Evolutionary conservation across 1,284 basidiomycete genomes (phyloP), one percentile per base, ranked within the genome.

Genomic region (Apiotrichum montevideense): DNA sequence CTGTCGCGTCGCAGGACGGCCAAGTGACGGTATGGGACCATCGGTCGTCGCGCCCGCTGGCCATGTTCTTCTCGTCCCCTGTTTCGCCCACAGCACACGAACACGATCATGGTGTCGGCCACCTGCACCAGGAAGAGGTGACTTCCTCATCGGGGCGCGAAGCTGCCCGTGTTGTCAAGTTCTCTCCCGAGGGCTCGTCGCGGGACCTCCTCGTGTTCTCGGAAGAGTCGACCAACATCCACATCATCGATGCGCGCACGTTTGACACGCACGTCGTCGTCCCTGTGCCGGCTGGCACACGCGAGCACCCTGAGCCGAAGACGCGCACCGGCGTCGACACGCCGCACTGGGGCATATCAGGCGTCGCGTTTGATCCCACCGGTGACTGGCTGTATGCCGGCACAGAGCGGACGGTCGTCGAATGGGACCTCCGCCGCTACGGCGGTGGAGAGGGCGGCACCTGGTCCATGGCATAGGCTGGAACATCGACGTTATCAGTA

Each of bases 11-110:
- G 58, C 74, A 77, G 65, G 73, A 77, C 56, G 75, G 75, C 3
- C 73, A 76, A 52, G 73, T 76, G 33, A 77, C 75, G 7, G 73
- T 77, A 2, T 77, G 74, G 74, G 75, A 77, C 57, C 75, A 77
- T 58, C 68, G 75, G 13, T 72, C 69, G 8, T 75, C 73, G 6
- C 63, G 63, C 3, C 73, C 75, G 2, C 62, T 77, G 2, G 75
- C 75, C 4, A 67, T 72, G 13, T 71, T 77, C 56, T 65, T 70
- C 58, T 71, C 72, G 3, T 64, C 65, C 15, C 55, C 65, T 2
- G 37, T 46, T 10, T 33, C 11, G 21, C 46, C n/a, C 6, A 32
- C 39, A 9, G 21, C 34, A 5, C 10, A 33, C 21, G 40, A 47
- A 39, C 45, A 44, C 45, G 57, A 56, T 50, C 56, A 57, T 46